A percentile compares a stretch with the other conserved stretches of the same genome.
These are phyloP conservation scores for Spergularia azorica DNA, from an alignment of 179 eudicot genomes.

Conservation along the genomic window DNA sequence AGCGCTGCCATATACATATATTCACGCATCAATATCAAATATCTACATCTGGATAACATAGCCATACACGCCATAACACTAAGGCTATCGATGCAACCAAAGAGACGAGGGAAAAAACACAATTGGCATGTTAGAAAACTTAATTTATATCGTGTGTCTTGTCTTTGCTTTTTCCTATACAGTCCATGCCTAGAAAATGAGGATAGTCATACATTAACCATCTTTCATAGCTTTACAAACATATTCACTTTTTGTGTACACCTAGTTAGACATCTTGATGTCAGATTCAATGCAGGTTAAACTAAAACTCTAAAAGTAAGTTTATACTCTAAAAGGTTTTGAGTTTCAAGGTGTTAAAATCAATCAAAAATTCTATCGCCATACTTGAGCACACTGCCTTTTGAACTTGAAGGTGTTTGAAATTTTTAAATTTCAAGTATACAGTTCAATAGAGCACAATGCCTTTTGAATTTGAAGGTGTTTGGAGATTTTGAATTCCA, in stretches of 20 bases:
- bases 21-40: not conserved
- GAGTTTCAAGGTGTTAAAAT: too few relatives aligned
- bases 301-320: not conserved
- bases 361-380: too few relatives aligned
- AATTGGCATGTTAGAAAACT: not conserved
- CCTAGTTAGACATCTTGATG: not conserved
- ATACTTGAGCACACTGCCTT: too few relatives aligned
- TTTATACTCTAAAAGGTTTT: not conserved
- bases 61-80: not conserved
- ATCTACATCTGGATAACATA: not conserved
- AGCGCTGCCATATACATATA: constrained; percentile 51
- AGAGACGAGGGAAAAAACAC: not conserved
- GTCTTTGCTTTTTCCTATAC: not conserved
- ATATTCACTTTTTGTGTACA: too few relatives aligned
- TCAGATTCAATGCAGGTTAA: not conserved
- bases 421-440: too few relatives aligned
- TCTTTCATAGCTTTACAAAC: not conserved
- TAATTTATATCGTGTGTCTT: not conserved
- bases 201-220: not conserved
- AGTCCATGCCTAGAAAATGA: not conserved
- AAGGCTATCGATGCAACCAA: constrained; percentile 1
- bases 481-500: too few relatives aligned
- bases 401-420: too few relatives aligned
- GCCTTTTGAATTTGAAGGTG: too few relatives aligned
- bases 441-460: too few relatives aligned